A percentile compares a stretch with the other conserved stretches of the same genome.
phyloP scores from a whole-genome alignment of 441 rosid genomes.

The Syzygium syzygioides region DNA sequence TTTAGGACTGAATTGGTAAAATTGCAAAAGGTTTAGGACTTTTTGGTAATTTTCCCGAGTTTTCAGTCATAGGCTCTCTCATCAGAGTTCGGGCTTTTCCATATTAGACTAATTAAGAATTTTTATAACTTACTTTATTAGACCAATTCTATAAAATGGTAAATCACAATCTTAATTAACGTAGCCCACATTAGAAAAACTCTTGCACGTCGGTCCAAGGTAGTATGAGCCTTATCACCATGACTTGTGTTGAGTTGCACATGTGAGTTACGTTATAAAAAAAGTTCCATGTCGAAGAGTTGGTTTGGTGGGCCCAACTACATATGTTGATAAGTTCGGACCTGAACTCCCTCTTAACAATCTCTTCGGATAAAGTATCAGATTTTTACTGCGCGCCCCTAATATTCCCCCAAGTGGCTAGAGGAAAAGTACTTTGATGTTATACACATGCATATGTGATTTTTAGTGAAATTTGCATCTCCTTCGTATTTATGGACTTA shows the following conservation, averaged over 20 bases:
- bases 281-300: not conserved
- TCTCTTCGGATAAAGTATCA: accelerated
- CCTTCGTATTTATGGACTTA: not conserved
- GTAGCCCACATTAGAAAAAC: no score
- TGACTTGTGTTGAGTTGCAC: accelerated
- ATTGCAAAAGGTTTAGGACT: no score
- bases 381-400: accelerated
- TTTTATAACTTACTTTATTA: no score
- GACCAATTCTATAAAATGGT: no score
- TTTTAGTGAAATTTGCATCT: not conserved
- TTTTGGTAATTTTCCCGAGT: no score
- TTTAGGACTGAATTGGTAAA: no score
- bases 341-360: not conserved
- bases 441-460: not conserved
- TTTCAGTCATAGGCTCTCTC: no score
- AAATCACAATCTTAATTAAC: no score
- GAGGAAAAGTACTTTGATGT: not conserved
- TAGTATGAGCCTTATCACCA: not conserved
- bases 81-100: no score
- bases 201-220: not conserved
- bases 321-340: not conserved
- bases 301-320: accelerated
- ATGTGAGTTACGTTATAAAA: not conserved
- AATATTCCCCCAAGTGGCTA: accelerated
- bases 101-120: no score